Evolutionary conservation across 2,329 filamentous ascomycete species (phyloP), one percentile per base, ranked within the genome.

Genomic region (Nothomitra cinnamomea): DNA sequence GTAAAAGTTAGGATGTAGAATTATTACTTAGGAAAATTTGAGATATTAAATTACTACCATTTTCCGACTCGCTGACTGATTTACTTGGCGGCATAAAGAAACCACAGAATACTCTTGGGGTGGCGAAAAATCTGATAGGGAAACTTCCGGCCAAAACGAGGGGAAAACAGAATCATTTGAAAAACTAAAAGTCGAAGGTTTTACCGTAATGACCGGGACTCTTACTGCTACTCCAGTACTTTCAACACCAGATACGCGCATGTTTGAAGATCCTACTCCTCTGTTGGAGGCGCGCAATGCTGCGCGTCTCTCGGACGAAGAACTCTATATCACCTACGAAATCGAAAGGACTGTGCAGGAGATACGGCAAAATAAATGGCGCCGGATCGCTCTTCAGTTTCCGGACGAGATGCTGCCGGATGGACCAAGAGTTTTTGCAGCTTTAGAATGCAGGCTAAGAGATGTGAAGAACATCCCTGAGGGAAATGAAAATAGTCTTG

Each of bases 391-490:
- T 1, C 70, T 98, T n/a, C 92, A 98, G 64, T 96, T 98, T 60
- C 90, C 92, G 0, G 92, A 98, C 68, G 76, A 83, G 25, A 94
- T 96, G 87, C 76, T 98, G 0, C 73, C 78, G 0, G 88, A 98
- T 72, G 87, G 86, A 7, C 83, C 87, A 3, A 76, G 83, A 55
- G 85, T 95, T 0, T 87, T 83, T 54, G 79, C 82, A 53, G 70
- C 79, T 0, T 67, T 94, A 57, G 72, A 71, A 54, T 68, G 70
- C 45, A 76, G 74, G 0, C 62, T 83, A 50, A 55, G 59, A 24
- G 55, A 55, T n/a, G 53, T 32, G 10, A 49, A 28, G 24, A 35
- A 35, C 19, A 19, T 17, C 28, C 51, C 25, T 53, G 52, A 17
- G 22, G 5, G n/a, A 19, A 15, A 17, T 7, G 17, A 15, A 32